phyloP scores from a whole-genome alignment of 176 grass and related monocot species.

The Alopecurus myosuroides region DNA sequence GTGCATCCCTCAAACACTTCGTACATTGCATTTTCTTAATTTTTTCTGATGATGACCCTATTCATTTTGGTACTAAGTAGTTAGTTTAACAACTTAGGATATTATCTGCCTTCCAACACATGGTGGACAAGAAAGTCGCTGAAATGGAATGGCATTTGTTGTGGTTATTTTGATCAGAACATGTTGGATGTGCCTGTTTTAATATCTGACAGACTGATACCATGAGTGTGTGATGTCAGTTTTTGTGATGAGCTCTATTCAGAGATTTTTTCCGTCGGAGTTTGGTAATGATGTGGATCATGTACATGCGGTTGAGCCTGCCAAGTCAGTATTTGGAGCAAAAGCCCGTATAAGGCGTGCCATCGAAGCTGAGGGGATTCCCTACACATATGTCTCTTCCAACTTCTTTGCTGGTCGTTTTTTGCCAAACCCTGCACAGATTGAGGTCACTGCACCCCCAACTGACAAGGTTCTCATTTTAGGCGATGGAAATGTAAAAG shows the following conservation, averaged over 20 bases:
- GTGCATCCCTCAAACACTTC: neutral
- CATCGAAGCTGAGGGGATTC: constrained; percentile 35
- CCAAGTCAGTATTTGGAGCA: neutral
- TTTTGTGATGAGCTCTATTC: neutral
- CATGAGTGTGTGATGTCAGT: neutral
- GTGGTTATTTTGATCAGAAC: neutral
- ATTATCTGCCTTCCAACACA: neutral
- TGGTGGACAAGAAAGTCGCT: neutral
- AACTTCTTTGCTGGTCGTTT: constrained; percentile 47
- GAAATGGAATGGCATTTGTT: neutral
- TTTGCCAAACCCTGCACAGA: constrained; percentile 22
- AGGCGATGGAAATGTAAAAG: constrained; percentile 53
- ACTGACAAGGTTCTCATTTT: constrained; percentile 41
- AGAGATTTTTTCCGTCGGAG: constrained; percentile 45
- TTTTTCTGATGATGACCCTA: neutral
- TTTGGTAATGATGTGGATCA: constrained; percentile 44
- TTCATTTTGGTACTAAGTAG: neutral
- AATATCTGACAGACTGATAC: neutral
- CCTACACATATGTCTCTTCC: constrained; percentile 34
- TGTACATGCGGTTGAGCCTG: constrained; percentile 32
- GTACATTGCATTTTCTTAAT: neutral
- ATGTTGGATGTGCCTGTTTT: neutral
- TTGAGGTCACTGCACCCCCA: constrained; percentile 8
- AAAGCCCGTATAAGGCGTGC: constrained; percentile 36
- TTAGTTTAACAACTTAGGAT: neutral